Conservation (phyloP, 805 yeast species). For the Wilhelminamyces savonicus region DNA sequence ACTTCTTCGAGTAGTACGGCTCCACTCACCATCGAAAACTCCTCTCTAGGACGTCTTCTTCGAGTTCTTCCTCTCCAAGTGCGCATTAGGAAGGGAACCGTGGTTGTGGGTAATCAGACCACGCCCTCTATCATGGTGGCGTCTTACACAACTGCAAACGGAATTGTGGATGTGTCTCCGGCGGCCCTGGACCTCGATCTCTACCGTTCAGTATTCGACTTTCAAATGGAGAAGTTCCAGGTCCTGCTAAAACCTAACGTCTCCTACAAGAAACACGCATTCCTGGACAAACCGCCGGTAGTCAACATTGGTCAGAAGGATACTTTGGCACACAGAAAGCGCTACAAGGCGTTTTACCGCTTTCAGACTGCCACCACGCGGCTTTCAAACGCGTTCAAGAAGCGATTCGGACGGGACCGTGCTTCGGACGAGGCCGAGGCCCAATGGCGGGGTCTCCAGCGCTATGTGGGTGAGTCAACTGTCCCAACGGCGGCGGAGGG, state of each 20-base stretch:
- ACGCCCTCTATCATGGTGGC: slow-evolving; percentile 69
- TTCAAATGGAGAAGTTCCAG: slow-evolving; percentile 47
- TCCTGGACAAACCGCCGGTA: not conserved
- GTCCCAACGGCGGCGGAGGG: slow-evolving; percentile 20
- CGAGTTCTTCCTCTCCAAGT: slow-evolving; percentile 57
- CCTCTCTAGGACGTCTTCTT: slow-evolving; percentile 13
- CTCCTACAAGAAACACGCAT: slow-evolving; percentile 35
- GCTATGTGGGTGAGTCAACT: slow-evolving; percentile 51
- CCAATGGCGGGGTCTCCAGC: slow-evolving; percentile 72
- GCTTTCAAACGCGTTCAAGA: not conserved
- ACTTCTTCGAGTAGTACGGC: not conserved
- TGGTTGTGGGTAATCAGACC: slow-evolving; percentile 72
- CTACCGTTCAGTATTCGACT: slow-evolving; percentile 41
- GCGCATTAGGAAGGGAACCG: slow-evolving; percentile 56
- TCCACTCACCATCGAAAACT: not conserved
- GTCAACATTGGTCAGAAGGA: not conserved
- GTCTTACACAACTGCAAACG: slow-evolving; percentile 50
- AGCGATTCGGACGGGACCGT: not conserved
- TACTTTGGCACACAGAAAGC: not conserved
- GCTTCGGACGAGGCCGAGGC: slow-evolving; percentile 1
- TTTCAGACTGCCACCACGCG: not conserved
- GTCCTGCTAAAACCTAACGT: slow-evolving; percentile 66
- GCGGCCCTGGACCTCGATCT: slow-evolving; percentile 47
- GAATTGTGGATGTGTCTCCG: slow-evolving; percentile 49
- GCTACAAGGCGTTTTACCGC: not conserved